Conservation (phyloP, 768 basidiomycete genomes). For the Pleurotus cornucopiae region DNA sequence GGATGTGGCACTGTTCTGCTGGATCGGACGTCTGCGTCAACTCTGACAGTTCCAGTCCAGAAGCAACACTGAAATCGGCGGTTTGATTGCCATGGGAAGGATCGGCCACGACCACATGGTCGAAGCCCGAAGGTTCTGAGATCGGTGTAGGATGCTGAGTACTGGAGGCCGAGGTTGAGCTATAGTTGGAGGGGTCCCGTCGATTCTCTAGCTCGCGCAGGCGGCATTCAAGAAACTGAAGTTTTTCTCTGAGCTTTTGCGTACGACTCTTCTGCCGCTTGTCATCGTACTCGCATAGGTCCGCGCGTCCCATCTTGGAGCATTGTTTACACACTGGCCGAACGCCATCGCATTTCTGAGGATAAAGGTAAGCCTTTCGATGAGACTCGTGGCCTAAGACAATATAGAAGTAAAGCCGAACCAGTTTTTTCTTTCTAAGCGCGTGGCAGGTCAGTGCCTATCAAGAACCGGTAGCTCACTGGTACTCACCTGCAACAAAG, state of each 20-base stretch:
- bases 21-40: background rate
- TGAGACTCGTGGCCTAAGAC: too few relatives aligned
- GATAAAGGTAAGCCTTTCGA: background rate
- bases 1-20: background rate
- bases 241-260: conserved; percentile 53
- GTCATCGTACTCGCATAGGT: conserved; percentile 59
- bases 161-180: background rate
- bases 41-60: conserved; percentile 1
- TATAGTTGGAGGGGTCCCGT: conserved; percentile 20
- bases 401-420: conserved; percentile 10
- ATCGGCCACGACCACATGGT: conserved; percentile 5
- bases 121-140: conserved; percentile 12
- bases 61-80: background rate
- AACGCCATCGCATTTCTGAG: conserved; percentile 57
- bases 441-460: too few relatives aligned
- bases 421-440: conserved; percentile 32
- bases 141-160: conserved; percentile 1
- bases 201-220: conserved; percentile 50
- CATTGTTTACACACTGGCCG: conserved; percentile 57
- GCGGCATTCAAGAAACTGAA: conserved; percentile 46
- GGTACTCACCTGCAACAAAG: conserved; percentile 26
- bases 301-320: conserved; percentile 44
- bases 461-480: background rate
- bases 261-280: conserved; percentile 56
- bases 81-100: background rate